Evolutionary conservation across 768 basidiomycete genomes (phyloP).

Genomic region (Porphyrellus cyaneotinctus): DNA sequence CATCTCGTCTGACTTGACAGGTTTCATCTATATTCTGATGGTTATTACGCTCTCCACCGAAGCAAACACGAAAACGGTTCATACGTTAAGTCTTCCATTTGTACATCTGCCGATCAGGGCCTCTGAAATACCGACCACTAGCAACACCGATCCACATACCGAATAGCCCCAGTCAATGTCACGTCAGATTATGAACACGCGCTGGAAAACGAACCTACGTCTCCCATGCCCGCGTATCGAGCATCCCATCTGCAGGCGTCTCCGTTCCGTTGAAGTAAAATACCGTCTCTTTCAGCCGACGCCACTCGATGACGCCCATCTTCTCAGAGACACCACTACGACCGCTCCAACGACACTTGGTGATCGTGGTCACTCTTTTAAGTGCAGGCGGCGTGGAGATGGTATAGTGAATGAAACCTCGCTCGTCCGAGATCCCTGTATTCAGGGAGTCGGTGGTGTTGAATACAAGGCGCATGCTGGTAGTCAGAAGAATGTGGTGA

Average conservation of each 20-base stretch:
- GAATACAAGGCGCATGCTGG: constrained; percentile 20
- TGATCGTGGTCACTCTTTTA: constrained; percentile 25
- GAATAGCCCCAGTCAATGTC: background rate
- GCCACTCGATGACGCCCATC: constrained; percentile 27
- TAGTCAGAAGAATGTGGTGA: too few relatives aligned
- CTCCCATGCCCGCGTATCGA: constrained; percentile 14
- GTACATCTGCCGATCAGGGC: constrained; percentile 29
- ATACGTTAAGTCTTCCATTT: constrained; percentile 32
- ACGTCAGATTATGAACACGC: background rate
- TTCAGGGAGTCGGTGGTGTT: constrained; percentile 21
- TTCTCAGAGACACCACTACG: constrained; percentile 13
- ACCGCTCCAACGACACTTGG: constrained; percentile 21
- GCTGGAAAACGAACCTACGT: constrained; percentile 9
- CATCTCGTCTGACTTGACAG: constrained; percentile 5
- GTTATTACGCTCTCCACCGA: background rate
- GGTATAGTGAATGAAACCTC: constrained; percentile 16
- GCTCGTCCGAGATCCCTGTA: constrained; percentile 20
- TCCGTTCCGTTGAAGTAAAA: constrained; percentile 18
- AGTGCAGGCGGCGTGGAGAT: constrained; percentile 13
- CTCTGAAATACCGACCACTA: constrained; percentile 33
- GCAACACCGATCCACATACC: too few relatives aligned
- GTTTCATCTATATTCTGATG: constrained; percentile 17
- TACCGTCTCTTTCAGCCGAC: constrained; percentile 9
- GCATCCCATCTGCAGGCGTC: constrained; percentile 5
- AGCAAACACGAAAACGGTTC: constrained; percentile 21